Conservation (phyloP, 495 filamentous ascomycete genomes). For the Glonium stellatum region DNA sequence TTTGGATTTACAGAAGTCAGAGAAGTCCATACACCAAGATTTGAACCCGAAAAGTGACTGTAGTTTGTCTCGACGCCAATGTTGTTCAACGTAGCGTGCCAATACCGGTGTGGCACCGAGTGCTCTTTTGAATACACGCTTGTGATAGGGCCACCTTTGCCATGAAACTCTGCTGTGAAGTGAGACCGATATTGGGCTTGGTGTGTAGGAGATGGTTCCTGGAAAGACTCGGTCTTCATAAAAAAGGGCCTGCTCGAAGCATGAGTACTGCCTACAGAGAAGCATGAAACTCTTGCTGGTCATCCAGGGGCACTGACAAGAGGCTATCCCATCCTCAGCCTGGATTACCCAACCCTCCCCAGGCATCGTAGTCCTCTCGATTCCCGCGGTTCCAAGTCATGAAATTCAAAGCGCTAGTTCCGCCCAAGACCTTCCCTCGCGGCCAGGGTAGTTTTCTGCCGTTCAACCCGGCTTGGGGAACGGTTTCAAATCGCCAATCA, state of each 20-base stretch:
- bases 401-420: conserved; percentile 43
- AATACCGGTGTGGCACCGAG: conserved; percentile 41
- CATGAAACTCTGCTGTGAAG: conserved; percentile 36
- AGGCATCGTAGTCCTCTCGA: conserved; percentile 27
- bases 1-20: conserved; percentile 37
- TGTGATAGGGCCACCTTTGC: conserved; percentile 40
- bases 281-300: not conserved
- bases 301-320: conserved; percentile 1
- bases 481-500: conserved; percentile 44
- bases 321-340: conserved; percentile 25
- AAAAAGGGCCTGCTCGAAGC: conserved; percentile 38
- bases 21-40: conserved; percentile 43
- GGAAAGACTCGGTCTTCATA: conserved; percentile 45
- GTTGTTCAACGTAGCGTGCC: conserved; percentile 42
- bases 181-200: conserved; percentile 30
- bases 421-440: conserved; percentile 41
- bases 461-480: conserved; percentile 34
- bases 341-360: conserved; percentile 19
- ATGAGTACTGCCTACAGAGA: not conserved
- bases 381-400: conserved; percentile 53
- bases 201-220: conserved; percentile 35
- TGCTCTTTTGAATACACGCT: conserved; percentile 42
- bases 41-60: conserved; percentile 39
- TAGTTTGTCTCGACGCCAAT: conserved; percentile 39
- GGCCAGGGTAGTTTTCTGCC: conserved; percentile 35